Conservation (phyloP, 164 flowering plant species). For the Tetracentron sinense region DNA sequence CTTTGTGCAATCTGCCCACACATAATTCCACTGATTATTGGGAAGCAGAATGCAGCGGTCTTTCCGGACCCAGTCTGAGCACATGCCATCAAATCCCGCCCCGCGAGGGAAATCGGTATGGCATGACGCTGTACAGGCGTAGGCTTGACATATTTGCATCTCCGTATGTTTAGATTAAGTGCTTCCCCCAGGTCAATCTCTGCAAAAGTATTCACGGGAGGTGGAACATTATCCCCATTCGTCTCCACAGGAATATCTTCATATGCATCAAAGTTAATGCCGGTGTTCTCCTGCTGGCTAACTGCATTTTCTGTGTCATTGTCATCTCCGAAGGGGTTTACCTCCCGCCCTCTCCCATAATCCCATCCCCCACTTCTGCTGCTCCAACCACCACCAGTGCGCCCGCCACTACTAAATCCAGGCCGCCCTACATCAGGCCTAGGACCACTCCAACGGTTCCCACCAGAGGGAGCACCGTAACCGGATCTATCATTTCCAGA, state of each 20-base stretch:
- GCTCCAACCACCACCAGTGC: slow-evolving; percentile 40
- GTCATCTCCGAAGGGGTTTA: slow-evolving; percentile 54
- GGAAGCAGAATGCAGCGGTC: slow-evolving; percentile 83
- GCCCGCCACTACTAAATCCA: slow-evolving; percentile 30
- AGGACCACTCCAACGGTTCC: slow-evolving; percentile 17
- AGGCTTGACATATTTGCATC: slow-evolving; percentile 80
- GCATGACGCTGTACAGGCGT: slow-evolving; percentile 83
- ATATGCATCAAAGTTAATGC: slow-evolving; percentile 75
- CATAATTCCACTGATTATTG: slow-evolving; percentile 75
- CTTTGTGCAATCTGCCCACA: slow-evolving; percentile 36
- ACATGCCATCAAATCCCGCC: slow-evolving; percentile 87
- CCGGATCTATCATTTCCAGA: slow-evolving; percentile 23
- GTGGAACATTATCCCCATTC: slow-evolving; percentile 66
- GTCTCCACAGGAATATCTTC: slow-evolving; percentile 83
- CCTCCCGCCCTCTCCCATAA: slow-evolving; percentile 49
- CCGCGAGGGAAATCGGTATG: slow-evolving; percentile 63
- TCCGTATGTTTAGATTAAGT: slow-evolving; percentile 51
- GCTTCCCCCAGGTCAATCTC: slow-evolving; percentile 75
- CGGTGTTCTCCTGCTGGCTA: slow-evolving; percentile 47
- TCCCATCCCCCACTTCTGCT: slow-evolving; percentile 49
- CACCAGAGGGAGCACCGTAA: slow-evolving; percentile 18
- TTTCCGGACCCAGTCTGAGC: slow-evolving; percentile 88
- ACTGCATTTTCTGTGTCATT: slow-evolving; percentile 25
- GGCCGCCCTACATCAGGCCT: slow-evolving; percentile 20
- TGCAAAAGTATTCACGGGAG: slow-evolving; percentile 68